Evolutionary conservation across 1,284 basidiomycete species (phyloP), one percentile per base, ranked within the genome.

Genomic region (Ustilago crameri): DNA sequence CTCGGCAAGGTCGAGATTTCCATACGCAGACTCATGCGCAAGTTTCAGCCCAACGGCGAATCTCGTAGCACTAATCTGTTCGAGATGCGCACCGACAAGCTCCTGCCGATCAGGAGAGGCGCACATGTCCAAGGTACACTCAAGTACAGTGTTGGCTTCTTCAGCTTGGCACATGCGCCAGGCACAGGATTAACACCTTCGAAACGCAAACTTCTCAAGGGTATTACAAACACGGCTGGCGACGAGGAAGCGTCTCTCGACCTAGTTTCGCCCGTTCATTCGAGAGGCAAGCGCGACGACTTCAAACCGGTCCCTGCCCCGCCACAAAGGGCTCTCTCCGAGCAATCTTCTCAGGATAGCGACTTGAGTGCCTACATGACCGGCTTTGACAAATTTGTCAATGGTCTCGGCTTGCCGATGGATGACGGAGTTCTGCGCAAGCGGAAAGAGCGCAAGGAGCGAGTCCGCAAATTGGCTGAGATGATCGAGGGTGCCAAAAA

Each of bases 71-170:
- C 58, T 38, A 68, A 69, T 23, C 35, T 78, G 47, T 53, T 80
- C 56, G 77, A 79, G 48, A 73, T 64, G 3, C 58, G 71, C 10
- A 66, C 57, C 3, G 79, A 79, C 38, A 45, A 60, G 23, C 60
- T 80, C 37, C 55, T 49, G 17, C 77, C 79, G 3, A 70, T 77
- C 62, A 58, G 75, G 12, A 61, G 72, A 23, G 79, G 77, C 14
- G 58, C 54, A 1, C 12, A 52, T 3, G 66, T 66, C 2, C 63
- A 74, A 38, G 79, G 79, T 8, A 63, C 59, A n/a, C 68, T 80
- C 38, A 79, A 68, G 51, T 80, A 78, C 60, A 76, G 73, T 22
- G 67, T 78, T 3, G 79, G 70, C 56, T 80, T 79, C 51, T 78
- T 69, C 37, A 57, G 70, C 17, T 62, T 80, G 5, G 71, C 75